Base-by-base conservation (phyloP, 2,329 filamentous ascomycete genomes). In the Cadophora malorum region DNA sequence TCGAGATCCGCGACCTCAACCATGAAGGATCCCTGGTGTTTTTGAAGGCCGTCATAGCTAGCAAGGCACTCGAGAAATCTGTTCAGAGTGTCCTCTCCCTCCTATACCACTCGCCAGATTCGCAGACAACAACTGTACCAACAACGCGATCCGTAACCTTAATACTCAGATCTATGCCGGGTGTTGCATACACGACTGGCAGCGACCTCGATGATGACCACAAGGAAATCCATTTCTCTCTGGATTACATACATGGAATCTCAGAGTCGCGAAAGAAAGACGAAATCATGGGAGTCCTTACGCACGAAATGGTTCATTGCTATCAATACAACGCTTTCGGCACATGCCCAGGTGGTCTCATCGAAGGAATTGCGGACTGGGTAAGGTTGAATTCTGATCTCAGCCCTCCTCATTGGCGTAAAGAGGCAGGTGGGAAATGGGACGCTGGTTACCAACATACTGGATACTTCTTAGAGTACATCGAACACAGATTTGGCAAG, bases 261-360 rank as follows among this genome's bases (percentile, higher is more conserved):
- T 66, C 75, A 41, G 74, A 84, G 0, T 60, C 78, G 0, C 73
- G 80, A 12, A 83, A 84, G 60, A 80, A 81, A 14, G 75, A 84
- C 49, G 93, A 98, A 81, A 88, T 97, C 68, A 81, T 87, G 21
- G 96, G 96, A 50, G 94, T 98, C 0, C 79, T 98, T 23, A 91
- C 91, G 1, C 95, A 98, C 78, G 95, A 98, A 80, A 90, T 97
- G 70, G 95, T 98, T 16, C 96, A 98, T 81, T 97, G 94, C 80
- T 96, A 91, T 81, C 95, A 98, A 79, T 91, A 92, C 80, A 90
- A 93, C 74, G 91, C 84, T 1, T 81, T 74, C 23, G 84, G 83
- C 1, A 81, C 81, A 4, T 87, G 88, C 53, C 91, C 91, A 0
- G 90, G 90, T 0, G 96, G 96, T 0, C 80, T 98, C 58, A 90